Conservation (phyloP, 2,329 filamentous ascomycete genomes). For the Stromatinia cepivora region DNA sequence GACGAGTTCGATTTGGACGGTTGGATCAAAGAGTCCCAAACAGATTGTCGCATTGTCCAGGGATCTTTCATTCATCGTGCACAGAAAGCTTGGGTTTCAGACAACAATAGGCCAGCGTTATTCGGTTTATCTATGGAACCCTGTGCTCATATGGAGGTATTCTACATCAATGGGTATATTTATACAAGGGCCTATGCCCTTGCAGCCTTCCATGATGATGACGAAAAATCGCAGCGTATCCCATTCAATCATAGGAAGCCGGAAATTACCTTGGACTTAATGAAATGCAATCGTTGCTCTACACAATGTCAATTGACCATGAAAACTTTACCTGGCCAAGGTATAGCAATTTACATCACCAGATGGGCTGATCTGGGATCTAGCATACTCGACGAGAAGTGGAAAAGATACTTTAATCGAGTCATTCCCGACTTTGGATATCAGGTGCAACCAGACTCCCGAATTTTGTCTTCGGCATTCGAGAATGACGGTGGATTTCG, state of each 20-base stretch:
- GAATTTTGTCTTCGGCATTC: not conserved
- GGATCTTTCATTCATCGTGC: not conserved
- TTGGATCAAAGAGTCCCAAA: not conserved
- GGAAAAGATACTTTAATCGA: not conserved
- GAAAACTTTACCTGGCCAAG: not conserved
- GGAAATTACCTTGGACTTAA: not conserved
- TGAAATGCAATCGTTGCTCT: not conserved
- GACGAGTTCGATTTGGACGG: not conserved
- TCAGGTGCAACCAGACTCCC: not conserved
- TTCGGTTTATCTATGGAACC: not conserved
- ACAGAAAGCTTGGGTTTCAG: not conserved
- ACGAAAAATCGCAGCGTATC: not conserved
- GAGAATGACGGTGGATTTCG: not conserved
- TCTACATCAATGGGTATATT: not conserved
- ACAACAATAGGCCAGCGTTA: not conserved
- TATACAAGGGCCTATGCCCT: not conserved
- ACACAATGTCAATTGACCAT: not conserved
- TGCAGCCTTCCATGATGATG: too few species aligned
- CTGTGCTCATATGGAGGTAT: not conserved
- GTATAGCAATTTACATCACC: not conserved
- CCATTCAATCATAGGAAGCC: too few species aligned
- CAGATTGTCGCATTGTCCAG: not conserved
- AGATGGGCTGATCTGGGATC: not conserved
- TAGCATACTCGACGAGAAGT: not conserved
- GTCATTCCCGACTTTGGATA: not conserved